A percentile compares a stretch with the other conserved stretches of the same genome.
These are phyloP conservation scores for Aschersonia sp. DNA, from an alignment of 2,329 filamentous ascomycete species.

Conservation along the genomic window DNA sequence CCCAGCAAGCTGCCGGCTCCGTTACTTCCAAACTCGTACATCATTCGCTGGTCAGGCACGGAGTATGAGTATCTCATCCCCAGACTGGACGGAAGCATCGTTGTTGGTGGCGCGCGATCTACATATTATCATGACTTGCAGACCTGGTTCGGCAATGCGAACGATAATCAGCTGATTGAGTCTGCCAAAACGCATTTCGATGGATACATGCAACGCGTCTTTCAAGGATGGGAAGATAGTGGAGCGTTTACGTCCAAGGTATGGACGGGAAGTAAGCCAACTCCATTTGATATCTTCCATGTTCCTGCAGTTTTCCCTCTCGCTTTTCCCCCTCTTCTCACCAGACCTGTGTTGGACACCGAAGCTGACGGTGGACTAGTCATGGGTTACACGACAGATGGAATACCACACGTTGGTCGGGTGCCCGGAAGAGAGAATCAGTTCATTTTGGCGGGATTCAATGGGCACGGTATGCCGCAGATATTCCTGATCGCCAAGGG, in stretches of 20 bases:
- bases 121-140: slow-evolving; percentile 10
- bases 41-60: background rate
- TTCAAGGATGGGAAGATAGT: slow-evolving; percentile 25
- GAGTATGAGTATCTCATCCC: slow-evolving; percentile 22
- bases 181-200: background rate
- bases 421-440: slow-evolving; percentile 21
- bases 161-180: background rate
- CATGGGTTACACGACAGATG: slow-evolving; percentile 27
- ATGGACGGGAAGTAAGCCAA: slow-evolving; percentile 26
- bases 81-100: slow-evolving; percentile 21
- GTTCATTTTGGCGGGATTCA: slow-evolving; percentile 33
- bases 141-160: background rate
- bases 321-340: too few species aligned
- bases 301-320: background rate
- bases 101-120: slow-evolving; percentile 26
- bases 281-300: too few species aligned
- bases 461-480: slow-evolving; percentile 35
- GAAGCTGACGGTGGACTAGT: slow-evolving; percentile 11
- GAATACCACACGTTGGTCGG: slow-evolving; percentile 25
- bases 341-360: background rate
- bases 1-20: slow-evolving; percentile 4
- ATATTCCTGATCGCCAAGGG: slow-evolving; percentile 25
- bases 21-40: slow-evolving; percentile 5
- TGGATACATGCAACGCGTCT: background rate
- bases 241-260: slow-evolving; percentile 13